Base-by-base conservation (phyloP, 176 grass and related monocot genomes). In the Musa beccarii region DNA sequence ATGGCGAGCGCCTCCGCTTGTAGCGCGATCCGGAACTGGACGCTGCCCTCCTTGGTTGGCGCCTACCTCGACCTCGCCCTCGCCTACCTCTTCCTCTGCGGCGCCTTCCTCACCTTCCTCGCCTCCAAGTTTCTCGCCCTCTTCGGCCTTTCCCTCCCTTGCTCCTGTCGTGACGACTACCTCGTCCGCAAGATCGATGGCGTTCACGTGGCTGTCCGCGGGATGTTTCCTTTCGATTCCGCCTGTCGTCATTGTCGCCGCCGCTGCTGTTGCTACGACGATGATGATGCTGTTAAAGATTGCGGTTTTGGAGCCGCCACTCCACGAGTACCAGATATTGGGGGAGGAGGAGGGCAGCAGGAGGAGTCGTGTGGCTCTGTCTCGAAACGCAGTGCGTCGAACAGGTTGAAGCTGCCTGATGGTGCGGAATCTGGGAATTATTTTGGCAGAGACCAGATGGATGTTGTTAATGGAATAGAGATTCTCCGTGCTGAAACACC, bases 51-150 rank as follows among this genome's bases (percentile, higher is more conserved):
- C 15, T 70, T 86, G 19, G 63, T 82, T 8, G 75, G 79, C 13
- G 57, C 84, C 29, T 86, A 68, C 54, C 69, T 86, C 1, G 80
- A 86, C 62, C 53, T 86, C 15, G 69, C 63, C 66, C 50, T 86
- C 72, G 84, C 84, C 20, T 82, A 79, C 52, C 51, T 86, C 80
- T 79, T 78, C 65, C 84, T 86, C 68, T 79, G 67, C 69, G 80
- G 80, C 51, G 80, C 80, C 67, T 11, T 80, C 71, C 49, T 78
- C 11, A 70, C 81, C 16, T 86, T 82, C 73, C 34, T 79, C 62
- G 79, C 84, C 51, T 74, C 79, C 19, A 86, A 79, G 69, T 86
- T 86, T 63, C 59, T 86, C 57, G 78, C 84, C 51, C 34, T 86
- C 63, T 86, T 86, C 43, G 59, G 79, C 51, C 69, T 82, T 61